Evolutionary conservation across 805 yeast genomes (phyloP).

Genomic region (Kazachstania viticola): DNA sequence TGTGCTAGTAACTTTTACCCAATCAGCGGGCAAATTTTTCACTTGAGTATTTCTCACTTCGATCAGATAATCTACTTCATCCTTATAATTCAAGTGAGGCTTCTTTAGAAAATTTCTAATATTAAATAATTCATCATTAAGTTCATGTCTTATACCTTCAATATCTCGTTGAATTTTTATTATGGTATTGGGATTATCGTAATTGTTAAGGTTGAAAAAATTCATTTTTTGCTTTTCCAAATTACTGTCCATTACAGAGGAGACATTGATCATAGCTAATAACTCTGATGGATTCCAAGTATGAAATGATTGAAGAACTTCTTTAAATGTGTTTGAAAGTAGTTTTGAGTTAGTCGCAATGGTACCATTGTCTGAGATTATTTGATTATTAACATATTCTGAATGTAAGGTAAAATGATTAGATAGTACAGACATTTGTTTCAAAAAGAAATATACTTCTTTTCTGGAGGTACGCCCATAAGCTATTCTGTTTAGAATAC

Average conservation of each 20-base stretch:
- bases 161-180: constrained; percentile 29
- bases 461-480: constrained; percentile 47
- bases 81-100: constrained; percentile 46
- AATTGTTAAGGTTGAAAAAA: constrained; percentile 31
- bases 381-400: constrained; percentile 19
- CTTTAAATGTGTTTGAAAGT: constrained; percentile 30
- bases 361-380: constrained; percentile 11
- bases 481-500: constrained; percentile 44
- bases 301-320: constrained; percentile 27
- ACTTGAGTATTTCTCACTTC: constrained; percentile 57
- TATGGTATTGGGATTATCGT: constrained; percentile 33
- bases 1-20: constrained; percentile 69
- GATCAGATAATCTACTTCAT: constrained; percentile 59
- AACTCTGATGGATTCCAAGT: constrained; percentile 27
- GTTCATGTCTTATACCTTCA: constrained; percentile 31
- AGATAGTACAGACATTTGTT: constrained; percentile 31
- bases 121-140: constrained; percentile 41
- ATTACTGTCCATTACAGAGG: constrained; percentile 41
- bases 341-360: constrained; percentile 20
- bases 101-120: constrained; percentile 39
- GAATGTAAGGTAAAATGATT: constrained; percentile 23
- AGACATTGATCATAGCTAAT: constrained; percentile 39
- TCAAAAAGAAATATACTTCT: constrained; percentile 46
- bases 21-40: constrained; percentile 52
- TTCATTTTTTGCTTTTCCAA: constrained; percentile 33